Base-by-base conservation (phyloP, 2,329 filamentous ascomycete species). In the Fusarium gaditjirri region DNA sequence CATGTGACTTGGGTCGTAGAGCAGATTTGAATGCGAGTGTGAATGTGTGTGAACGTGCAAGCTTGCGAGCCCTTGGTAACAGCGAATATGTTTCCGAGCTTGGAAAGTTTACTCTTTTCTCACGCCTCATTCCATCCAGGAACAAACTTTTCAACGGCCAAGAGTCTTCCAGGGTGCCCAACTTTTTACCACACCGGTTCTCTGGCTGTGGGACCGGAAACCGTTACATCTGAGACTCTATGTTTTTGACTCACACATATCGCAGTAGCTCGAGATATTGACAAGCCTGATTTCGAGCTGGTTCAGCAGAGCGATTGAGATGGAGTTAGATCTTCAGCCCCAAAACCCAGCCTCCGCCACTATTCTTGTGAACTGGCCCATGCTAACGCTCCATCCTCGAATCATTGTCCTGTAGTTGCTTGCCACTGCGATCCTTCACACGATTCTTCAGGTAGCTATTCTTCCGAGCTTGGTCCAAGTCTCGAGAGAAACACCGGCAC, bases 181-280 rank as follows among this genome's bases (percentile, higher is more conserved):
- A 61, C 58, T 58, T 59, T 60, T 65, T 68, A 60, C 60, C 69
- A 42, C 57, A 57, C 65, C 53, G 55, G 68, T 47, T 65, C 59
- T 61, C 62, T 55, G 47, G 56, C 50, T 74, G 72, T 76, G 74
- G 74, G 58, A 74, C 72, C 68, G 58, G 62, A 67, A 71, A 63
- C 70, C 61, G 70, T 74, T 71, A 52, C 68, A 64, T 67, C 58
- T 57, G 55, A 56, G 58, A 46, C 52, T 59, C 49, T 70, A 54
- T 72, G 58, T 60, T 59, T 61, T 73, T 74, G 64, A 76, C 59
- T 76, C 73, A 76, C 72, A 54, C 42, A 47, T 66, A 57, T 53
- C 58, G 68, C 64, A 61, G 68, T 69, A 59, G 56, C 65, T 61
- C 53, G 47, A 61, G 61, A 56, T 49, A 54, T 70, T 65, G 44